Percentiles rank a stretch among this genome's conserved stretches.
Conservation (phyloP, 495 filamentous ascomycete species). For the Pseudoneurospora amorphoporcata region DNA sequence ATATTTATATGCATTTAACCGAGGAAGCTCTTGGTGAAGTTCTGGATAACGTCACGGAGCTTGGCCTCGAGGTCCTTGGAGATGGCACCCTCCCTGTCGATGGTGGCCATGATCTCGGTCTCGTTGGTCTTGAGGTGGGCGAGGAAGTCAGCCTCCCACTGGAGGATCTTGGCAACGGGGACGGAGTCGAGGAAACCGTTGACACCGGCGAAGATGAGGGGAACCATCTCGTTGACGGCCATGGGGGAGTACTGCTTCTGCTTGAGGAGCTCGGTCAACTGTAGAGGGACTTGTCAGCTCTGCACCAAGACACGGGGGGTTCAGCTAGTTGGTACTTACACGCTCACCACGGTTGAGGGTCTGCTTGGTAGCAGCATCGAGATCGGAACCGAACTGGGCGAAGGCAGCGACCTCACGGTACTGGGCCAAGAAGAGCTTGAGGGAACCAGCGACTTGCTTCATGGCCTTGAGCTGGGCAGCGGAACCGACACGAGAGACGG, state of each 20-base stretch:
- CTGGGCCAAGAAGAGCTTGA: constrained; percentile 99
- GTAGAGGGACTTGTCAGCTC: constrained; percentile 26
- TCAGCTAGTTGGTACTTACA: constrained; percentile 41
- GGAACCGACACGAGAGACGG: constrained; percentile 98
- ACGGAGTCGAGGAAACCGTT: constrained; percentile 87
- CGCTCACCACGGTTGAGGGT: constrained; percentile 97
- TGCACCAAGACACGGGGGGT: not conserved
- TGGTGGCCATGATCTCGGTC: constrained; percentile 69
- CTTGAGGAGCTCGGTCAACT: constrained; percentile 93
- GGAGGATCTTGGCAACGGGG: constrained; percentile 75
- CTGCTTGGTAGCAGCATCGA: constrained; percentile 98
- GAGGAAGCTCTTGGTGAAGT: constrained; percentile 90
- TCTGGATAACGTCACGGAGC: constrained; percentile 66
- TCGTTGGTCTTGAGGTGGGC: constrained; percentile 84
- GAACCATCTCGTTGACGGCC: constrained; percentile 99
- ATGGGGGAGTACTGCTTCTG: constrained; percentile 99
- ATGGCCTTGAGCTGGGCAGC: constrained; percentile 99
- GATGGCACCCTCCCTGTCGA: constrained; percentile 91
- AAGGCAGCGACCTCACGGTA: constrained; percentile 99
- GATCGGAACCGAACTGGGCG: constrained; percentile 99
- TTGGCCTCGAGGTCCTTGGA: constrained; percentile 89
- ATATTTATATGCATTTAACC: constrained; percentile 31
- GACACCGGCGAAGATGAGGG: constrained; percentile 98
- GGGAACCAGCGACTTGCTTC: constrained; percentile 99
- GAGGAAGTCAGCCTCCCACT: constrained; percentile 91